Percentiles rank a stretch among this genome's conserved stretches.
Evolutionary conservation across 306 rosid genomes (phyloP).

Genomic region (Casuarina equisetifolia): DNA sequence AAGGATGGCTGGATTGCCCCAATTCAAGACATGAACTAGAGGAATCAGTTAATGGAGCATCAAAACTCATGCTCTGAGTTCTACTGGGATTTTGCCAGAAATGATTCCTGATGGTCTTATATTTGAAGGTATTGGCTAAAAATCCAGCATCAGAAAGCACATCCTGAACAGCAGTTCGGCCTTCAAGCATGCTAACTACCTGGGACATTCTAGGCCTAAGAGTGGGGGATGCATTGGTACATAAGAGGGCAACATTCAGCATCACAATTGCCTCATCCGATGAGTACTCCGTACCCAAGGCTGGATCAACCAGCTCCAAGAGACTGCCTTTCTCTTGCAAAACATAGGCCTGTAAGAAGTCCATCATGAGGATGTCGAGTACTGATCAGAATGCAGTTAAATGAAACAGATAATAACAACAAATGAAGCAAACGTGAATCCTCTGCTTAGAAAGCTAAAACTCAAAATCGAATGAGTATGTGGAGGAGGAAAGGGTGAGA

Average conservation of each 20-base stretch:
- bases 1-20: constrained; percentile 40
- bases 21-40: constrained; percentile 45
- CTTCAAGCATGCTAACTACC: constrained; percentile 95
- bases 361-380: neutral
- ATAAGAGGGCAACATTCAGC: constrained; percentile 85
- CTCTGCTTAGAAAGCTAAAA: neutral
- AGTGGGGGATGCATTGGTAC: constrained; percentile 95
- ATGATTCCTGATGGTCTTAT: constrained; percentile 61
- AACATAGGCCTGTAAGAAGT: constrained; percentile 72
- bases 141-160: constrained; percentile 76
- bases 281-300: constrained; percentile 72
- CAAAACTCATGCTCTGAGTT: constrained; percentile 58
- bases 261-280: constrained; percentile 68
- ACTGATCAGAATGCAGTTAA: neutral
- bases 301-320: constrained; percentile 84
- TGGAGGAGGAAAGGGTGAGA: neutral
- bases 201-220: constrained; percentile 86
- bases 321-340: constrained; percentile 86
- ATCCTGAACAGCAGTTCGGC: constrained; percentile 72
- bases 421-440: neutral
- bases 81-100: constrained; percentile 76
- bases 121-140: constrained; percentile 60
- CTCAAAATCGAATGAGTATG: neutral
- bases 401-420: neutral
- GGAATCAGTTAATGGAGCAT: constrained; percentile 45